Evolutionary conservation across 169 alveolate species (phyloP).

Genomic region (Plasmodium sp.): DNA sequence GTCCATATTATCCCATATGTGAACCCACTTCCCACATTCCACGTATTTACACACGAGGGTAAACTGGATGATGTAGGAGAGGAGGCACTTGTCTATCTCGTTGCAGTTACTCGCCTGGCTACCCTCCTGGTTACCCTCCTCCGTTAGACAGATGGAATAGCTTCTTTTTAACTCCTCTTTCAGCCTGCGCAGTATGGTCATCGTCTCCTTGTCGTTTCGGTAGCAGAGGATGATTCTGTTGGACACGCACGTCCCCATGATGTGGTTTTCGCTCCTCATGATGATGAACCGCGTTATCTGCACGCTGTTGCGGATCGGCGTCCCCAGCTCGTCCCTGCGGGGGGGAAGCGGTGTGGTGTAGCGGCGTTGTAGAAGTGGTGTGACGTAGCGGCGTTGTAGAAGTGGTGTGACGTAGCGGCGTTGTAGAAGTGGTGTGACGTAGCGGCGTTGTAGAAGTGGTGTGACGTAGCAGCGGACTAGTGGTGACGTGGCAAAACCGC

Average conservation of each 20-base stretch:
- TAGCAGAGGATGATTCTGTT: conserved; percentile 38
- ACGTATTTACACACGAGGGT: conserved; percentile 57
- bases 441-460: background rate
- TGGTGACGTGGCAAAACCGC: background rate
- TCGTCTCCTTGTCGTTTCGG: conserved; percentile 37
- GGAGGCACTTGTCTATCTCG: conserved; percentile 23
- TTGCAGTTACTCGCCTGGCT: background rate
- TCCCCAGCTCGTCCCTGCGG: conserved; percentile 14
- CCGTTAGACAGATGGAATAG: conserved; percentile 9
- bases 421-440: background rate
- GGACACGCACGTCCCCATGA: conserved; percentile 66
- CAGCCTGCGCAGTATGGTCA: background rate
- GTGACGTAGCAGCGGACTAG: background rate
- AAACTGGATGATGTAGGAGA: conserved; percentile 55
- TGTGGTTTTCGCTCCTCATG: conserved; percentile 44
- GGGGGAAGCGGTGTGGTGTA: background rate
- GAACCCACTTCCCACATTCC: conserved; percentile 63
- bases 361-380: background rate
- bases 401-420: background rate
- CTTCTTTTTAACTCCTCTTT: conserved; percentile 9
- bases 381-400: background rate
- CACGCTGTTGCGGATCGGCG: conserved; percentile 43
- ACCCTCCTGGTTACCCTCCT: background rate
- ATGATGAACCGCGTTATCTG: conserved; percentile 59
- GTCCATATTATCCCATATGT: conserved; percentile 63